These are phyloP conservation scores for Vanilla planifolia DNA, from an alignment of 106 monocot species.

Conservation along the genomic window DNA sequence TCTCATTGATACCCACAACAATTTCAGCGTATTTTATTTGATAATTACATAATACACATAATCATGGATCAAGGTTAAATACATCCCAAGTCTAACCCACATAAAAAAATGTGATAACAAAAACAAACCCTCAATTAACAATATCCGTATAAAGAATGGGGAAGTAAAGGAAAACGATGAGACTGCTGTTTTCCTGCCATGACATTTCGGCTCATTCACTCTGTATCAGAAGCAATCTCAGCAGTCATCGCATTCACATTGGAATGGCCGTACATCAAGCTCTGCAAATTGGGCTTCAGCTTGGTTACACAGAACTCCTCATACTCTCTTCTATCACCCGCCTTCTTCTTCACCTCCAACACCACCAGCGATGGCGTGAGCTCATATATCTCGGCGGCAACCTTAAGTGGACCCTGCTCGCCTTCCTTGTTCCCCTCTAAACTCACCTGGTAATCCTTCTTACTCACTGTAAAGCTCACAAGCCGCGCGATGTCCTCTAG, in stretches of 20 bases:
- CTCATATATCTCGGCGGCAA: conserved; percentile 26
- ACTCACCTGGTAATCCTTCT: conserved; percentile 23
- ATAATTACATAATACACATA: too few species aligned
- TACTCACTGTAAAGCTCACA: conserved; percentile 21
- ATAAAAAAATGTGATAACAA: too few species aligned
- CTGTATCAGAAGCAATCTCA: conserved; percentile 7
- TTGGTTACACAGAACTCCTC: conserved; percentile 3
- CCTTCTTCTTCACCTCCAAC: conserved; percentile 3
- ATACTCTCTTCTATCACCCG: conserved; percentile 16
- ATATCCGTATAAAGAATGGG: too few species aligned
- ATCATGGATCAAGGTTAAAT: too few species aligned
- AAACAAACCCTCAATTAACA: too few species aligned
- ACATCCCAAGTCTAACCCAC: too few species aligned
- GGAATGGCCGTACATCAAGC: background rate
- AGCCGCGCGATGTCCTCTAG: conserved; percentile 24
- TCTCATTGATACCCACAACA: too few species aligned
- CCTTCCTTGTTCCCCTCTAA: conserved; percentile 22
- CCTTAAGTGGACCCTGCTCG: conserved; percentile 15
- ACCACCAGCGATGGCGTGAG: conserved; percentile 24
- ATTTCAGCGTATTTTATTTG: too few species aligned
- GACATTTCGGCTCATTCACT: background rate
- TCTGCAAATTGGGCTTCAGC: conserved; percentile 7
- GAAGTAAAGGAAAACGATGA: too few species aligned
- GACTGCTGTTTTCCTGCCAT: too few species aligned
- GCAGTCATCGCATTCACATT: too few species aligned